Percentiles rank a stretch among this genome's conserved stretches.
Evolutionary conservation across 2,329 filamentous ascomycete genomes (phyloP).

Genomic region (Aspergillus calidoustus): DNA sequence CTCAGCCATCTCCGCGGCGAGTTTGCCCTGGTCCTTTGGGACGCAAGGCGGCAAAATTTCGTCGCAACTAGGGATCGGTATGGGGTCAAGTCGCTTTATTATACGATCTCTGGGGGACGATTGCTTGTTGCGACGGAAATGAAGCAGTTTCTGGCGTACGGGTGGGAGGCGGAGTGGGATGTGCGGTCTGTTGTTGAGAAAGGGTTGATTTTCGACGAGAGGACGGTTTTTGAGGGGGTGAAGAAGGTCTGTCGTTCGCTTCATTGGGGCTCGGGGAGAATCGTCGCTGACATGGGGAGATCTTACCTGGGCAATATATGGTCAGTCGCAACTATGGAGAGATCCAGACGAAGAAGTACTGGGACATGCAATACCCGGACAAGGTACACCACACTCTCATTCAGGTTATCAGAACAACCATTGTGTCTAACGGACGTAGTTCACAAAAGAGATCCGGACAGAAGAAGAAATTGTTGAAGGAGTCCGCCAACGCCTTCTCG

Average conservation of each 20-base stretch:
- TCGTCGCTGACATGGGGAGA: constrained; percentile 25
- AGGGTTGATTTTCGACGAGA: constrained; percentile 50
- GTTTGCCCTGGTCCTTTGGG: constrained; percentile 59
- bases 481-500: constrained; percentile 55
- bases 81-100: constrained; percentile 63
- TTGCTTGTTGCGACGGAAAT: constrained; percentile 58
- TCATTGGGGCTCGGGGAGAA: not conserved
- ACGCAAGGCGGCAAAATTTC: constrained; percentile 48
- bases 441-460: constrained; percentile 35
- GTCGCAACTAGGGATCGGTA: constrained; percentile 59
- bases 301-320: constrained; percentile 52
- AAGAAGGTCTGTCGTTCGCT: constrained; percentile 36
- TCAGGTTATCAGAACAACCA: not conserved
- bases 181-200: constrained; percentile 51
- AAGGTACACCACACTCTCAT: constrained; percentile 46
- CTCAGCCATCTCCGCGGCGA: constrained; percentile 57
- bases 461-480: constrained; percentile 57
- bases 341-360: constrained; percentile 53
- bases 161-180: constrained; percentile 60
- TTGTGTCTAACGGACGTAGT: not conserved
- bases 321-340: constrained; percentile 45
- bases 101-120: constrained; percentile 46
- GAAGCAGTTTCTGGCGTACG: constrained; percentile 58
- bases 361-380: constrained; percentile 58
- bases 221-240: constrained; percentile 59